phyloP scores from a whole-genome alignment of 2,329 filamentous ascomycete genomes.

The Paraphoma sp. region DNA sequence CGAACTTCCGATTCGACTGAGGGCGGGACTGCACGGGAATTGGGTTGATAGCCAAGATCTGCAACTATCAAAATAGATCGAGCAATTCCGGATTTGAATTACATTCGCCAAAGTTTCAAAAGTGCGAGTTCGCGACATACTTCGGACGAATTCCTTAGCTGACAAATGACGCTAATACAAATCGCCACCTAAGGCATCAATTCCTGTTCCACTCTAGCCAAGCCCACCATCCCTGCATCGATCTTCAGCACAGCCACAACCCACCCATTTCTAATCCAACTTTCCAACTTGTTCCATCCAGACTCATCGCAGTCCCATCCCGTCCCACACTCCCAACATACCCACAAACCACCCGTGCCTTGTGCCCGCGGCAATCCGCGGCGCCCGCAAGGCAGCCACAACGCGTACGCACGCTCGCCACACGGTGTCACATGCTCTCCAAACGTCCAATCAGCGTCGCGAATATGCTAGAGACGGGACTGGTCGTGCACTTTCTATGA shows the following conservation, averaged over 20 bases:
- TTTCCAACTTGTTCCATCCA: no score
- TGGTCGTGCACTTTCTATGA: neutral
- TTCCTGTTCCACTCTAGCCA: no score
- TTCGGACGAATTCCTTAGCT: no score
- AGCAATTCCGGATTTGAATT: no score
- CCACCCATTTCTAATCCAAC: neutral
- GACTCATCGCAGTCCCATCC: neutral
- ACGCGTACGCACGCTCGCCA: neutral
- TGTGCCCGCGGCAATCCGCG: neutral
- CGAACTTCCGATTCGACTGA: conserved; percentile 42
- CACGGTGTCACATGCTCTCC: conserved; percentile 1
- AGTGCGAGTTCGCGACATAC: no score
- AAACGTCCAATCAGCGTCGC: neutral
- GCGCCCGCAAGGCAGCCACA: neutral
- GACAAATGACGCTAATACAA: no score
- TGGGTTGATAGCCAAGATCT: conserved; percentile 25
- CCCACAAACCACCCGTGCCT: neutral
- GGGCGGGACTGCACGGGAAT: conserved; percentile 46
- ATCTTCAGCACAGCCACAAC: neutral
- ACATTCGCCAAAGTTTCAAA: no score
- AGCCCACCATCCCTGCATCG: no score
- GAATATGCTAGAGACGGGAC: neutral
- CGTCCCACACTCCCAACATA: neutral
- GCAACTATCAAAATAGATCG: neutral
- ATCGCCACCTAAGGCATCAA: no score